phyloP scores from a whole-genome alignment of 345 rosid genomes.

The Hevea brasiliensis region DNA sequence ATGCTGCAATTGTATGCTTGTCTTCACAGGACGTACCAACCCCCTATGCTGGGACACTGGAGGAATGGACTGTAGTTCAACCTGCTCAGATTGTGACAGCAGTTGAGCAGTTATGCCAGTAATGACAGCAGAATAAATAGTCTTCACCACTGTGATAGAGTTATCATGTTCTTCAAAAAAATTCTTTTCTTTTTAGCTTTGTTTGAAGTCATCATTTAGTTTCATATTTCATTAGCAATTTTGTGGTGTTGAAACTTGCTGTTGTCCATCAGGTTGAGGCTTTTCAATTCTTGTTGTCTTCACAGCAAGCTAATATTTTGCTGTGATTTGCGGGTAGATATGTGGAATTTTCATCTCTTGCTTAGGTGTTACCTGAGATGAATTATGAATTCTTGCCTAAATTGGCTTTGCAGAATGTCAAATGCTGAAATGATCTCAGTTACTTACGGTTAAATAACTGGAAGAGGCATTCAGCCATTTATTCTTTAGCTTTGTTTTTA shows the following conservation, averaged over 20 bases:
- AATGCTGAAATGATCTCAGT: not conserved
- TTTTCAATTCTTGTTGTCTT: slow-evolving; percentile 1
- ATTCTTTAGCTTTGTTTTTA: no score
- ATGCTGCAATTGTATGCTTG: slow-evolving; percentile 87
- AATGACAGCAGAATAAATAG: slow-evolving; percentile 22
- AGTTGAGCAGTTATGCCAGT: slow-evolving; percentile 87
- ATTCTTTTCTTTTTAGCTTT: slow-evolving; percentile 1
- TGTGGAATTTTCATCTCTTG: slow-evolving; percentile 1
- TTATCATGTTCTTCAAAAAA: not conserved
- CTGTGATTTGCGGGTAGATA: slow-evolving; percentile 6
- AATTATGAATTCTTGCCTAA: not conserved
- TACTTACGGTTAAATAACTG: not conserved
- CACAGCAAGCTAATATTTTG: slow-evolving; percentile 10
- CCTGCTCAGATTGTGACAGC: slow-evolving; percentile 94
- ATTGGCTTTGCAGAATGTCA: not conserved
- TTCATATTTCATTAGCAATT: slow-evolving; percentile 16
- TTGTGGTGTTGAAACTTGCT: slow-evolving; percentile 20
- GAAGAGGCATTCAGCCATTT: not conserved
- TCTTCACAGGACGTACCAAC: slow-evolving; percentile 98
- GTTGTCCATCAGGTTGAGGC: slow-evolving; percentile 6
- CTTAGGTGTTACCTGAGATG: not conserved
- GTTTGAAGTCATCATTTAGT: slow-evolving; percentile 14
- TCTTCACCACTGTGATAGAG: slow-evolving; percentile 6
- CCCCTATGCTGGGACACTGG: slow-evolving; percentile 84
- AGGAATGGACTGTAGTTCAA: slow-evolving; percentile 92